These are phyloP conservation scores for Nectriaceae sp. DNA, from an alignment of 2,329 filamentous ascomycete genomes.

Conservation along the genomic window DNA sequence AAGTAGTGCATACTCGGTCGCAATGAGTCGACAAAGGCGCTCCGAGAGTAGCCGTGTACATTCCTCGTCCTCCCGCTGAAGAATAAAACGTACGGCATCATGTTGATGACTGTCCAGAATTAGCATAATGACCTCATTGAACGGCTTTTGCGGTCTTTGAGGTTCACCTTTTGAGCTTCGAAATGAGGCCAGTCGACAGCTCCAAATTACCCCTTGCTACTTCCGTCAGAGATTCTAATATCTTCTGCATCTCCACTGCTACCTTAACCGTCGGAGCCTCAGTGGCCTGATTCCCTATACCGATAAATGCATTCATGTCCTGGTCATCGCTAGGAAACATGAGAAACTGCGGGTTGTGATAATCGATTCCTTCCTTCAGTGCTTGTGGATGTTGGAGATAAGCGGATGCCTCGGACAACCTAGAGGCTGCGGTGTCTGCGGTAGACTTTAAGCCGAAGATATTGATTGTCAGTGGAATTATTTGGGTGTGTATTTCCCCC, in stretches of 20 bases:
- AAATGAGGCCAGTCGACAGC: neutral
- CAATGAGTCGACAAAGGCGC: neutral
- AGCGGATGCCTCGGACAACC: neutral
- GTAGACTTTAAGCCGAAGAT: slow-evolving; percentile 1
- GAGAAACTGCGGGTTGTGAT: slow-evolving; percentile 7
- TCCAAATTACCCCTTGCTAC: neutral
- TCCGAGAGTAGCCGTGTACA: neutral
- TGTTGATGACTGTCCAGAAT: slow-evolving; percentile 4
- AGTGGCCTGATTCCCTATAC: neutral
- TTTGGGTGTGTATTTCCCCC: neutral
- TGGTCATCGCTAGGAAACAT: neutral
- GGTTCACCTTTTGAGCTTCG: slow-evolving; percentile 1
- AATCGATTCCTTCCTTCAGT: neutral
- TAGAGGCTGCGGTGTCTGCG: neutral
- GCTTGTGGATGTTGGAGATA: slow-evolving; percentile 9
- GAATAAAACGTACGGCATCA: slow-evolving; percentile 4
- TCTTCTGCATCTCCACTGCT: neutral
- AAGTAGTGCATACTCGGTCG: neutral
- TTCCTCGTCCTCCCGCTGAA: slow-evolving; percentile 2
- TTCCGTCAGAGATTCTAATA: slow-evolving; percentile 2
- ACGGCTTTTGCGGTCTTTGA: neutral
- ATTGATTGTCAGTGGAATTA: slow-evolving; percentile 5
- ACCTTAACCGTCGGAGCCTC: neutral
- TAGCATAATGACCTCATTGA: neutral
- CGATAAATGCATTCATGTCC: slow-evolving; percentile 7